These are phyloP conservation scores for Neckera pumila DNA, from an alignment of 225 moss, liverwort and hornwort genomes.

Conservation along the genomic window DNA sequence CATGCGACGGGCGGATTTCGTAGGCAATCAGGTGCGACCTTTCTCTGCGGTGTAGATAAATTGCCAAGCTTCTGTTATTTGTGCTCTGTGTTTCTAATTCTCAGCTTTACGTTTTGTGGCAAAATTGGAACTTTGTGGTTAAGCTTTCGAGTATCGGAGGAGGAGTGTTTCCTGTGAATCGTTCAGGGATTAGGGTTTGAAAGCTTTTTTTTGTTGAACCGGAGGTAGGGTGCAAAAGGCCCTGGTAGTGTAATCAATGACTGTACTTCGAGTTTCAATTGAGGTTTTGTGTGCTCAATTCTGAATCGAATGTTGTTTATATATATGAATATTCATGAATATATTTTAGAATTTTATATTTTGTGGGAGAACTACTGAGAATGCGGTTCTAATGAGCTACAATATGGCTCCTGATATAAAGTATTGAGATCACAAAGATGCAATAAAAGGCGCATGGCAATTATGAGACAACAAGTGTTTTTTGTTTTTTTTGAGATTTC, in stretches of 20 bases:
- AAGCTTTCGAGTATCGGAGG: neutral
- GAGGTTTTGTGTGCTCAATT: neutral
- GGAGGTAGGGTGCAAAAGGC: neutral
- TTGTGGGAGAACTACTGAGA: neutral
- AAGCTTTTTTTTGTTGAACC: neutral
- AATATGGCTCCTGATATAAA: neutral
- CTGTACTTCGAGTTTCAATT: neutral
- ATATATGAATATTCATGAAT: no score
- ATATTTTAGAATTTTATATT: neutral
- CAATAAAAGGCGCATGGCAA: neutral
- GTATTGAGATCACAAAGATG: neutral
- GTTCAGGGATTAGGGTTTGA: neutral
- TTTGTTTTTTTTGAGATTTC: neutral
- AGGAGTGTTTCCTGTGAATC: neutral
- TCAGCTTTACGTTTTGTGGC: neutral
- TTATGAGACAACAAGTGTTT: no score
- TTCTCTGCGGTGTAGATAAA: neutral
- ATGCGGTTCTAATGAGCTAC: neutral
- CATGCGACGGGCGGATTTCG: constrained; percentile 71
- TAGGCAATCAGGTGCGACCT: constrained; percentile 53
- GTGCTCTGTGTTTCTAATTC: neutral
- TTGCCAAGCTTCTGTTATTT: neutral
- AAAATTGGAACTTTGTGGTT: neutral
- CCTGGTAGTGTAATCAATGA: neutral
- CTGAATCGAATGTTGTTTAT: neutral